A percentile compares a stretch with the other conserved stretches of the same genome.
phyloP scores from a whole-genome alignment of 225 moss, liverwort and hornwort genomes.

The Bryoerythrophyllum caledonicum region DNA sequence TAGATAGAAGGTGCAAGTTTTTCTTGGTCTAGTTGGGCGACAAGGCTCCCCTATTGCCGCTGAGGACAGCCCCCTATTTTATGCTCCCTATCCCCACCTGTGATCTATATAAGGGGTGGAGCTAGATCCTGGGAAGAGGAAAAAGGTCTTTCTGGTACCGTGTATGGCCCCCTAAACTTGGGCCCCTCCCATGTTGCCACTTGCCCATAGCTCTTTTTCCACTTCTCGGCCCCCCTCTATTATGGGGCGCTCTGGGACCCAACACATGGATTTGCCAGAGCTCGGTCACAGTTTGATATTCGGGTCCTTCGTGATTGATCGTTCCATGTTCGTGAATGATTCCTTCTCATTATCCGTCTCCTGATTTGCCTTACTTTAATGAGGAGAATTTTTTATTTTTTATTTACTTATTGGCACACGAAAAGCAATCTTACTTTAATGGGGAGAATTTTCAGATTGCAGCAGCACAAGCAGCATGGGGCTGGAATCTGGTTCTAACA shows the following conservation, averaged over 20 bases:
- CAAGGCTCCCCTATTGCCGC: neutral
- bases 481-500: no score
- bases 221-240: no score
- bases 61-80: neutral
- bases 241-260: no score
- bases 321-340: neutral
- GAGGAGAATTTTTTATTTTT: no score
- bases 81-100: neutral
- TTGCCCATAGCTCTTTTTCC: neutral
- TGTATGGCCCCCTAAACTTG: neutral
- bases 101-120: neutral
- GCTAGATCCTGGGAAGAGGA: conserved; percentile 6
- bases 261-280: no score
- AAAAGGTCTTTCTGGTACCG: neutral
- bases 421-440: no score
- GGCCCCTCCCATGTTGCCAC: neutral
- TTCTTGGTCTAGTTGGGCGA: neutral
- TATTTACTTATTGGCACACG: no score
- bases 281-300: neutral
- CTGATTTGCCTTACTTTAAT: neutral
- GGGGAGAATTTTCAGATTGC: neutral
- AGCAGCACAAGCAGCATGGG: neutral
- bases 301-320: neutral
- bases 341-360: neutral
- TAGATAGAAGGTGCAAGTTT: neutral